phyloP scores from a whole-genome alignment of 225 moss, liverwort and hornwort species.

The Climacium dendroides region DNA sequence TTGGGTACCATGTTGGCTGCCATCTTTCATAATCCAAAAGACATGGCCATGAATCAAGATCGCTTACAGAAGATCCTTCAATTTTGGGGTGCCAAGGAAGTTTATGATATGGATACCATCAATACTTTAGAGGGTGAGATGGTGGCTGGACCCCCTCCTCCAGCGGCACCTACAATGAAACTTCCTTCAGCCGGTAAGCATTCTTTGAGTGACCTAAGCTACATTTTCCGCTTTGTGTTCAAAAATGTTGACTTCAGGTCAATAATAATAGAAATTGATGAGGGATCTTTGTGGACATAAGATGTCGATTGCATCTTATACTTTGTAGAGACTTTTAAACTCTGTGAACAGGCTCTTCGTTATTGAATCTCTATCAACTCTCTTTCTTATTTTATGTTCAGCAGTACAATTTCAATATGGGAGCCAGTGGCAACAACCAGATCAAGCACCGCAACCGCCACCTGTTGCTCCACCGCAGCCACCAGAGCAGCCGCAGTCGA shows the following conservation, averaged over 20 bases:
- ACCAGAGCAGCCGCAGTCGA: slow-evolving; percentile 35
- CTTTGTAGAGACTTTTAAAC: background rate
- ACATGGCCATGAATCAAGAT: slow-evolving; percentile 69
- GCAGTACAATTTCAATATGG: slow-evolving; percentile 58
- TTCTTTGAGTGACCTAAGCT: background rate
- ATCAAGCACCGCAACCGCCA: slow-evolving; percentile 35
- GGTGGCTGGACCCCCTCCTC: slow-evolving; percentile 82
- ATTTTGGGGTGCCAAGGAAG: slow-evolving; percentile 92
- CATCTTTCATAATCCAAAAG: slow-evolving; percentile 79
- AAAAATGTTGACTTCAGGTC: background rate
- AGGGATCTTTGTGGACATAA: background rate
- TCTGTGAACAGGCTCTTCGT: background rate
- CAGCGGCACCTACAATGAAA: slow-evolving; percentile 30
- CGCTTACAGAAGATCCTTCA: slow-evolving; percentile 83
- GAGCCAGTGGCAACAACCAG: slow-evolving; percentile 83
- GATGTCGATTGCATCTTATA: background rate
- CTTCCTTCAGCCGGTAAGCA: slow-evolving; percentile 47
- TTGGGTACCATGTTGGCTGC: slow-evolving; percentile 89
- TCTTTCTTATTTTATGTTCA: background rate
- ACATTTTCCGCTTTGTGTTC: background rate
- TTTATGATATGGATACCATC: slow-evolving; percentile 81
- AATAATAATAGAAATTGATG: background rate
- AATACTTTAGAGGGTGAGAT: slow-evolving; percentile 94
- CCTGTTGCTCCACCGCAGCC: slow-evolving; percentile 38
- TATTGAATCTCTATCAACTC: background rate